phyloP scores from a whole-genome alignment of 441 rosid species.

The Raphanus hybrid region DNA sequence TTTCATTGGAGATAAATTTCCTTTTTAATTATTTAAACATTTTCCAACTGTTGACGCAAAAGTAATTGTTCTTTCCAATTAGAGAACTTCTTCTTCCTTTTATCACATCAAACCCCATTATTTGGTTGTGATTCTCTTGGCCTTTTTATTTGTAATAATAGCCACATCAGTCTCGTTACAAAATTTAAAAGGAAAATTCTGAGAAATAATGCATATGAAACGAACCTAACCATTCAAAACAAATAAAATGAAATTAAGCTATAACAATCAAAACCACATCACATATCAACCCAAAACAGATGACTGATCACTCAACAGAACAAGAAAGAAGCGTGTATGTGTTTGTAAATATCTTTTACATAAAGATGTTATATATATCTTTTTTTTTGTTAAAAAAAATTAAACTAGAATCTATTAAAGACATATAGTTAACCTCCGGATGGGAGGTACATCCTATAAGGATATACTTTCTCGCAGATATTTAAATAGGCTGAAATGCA shows the following conservation, averaged over 20 bases:
- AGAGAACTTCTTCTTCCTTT: constrained; percentile 10
- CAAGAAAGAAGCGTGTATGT: background rate
- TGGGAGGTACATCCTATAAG: too few relatives aligned
- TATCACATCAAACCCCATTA: constrained; percentile 26
- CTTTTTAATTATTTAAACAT: background rate
- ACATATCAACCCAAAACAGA: background rate
- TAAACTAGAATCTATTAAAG: too few relatives aligned
- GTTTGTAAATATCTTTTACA: background rate
- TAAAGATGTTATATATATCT: background rate
- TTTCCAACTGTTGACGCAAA: background rate
- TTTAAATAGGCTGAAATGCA: too few relatives aligned
- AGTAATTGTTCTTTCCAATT: constrained; percentile 15
- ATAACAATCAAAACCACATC: background rate
- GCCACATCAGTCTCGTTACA: constrained; percentile 6
- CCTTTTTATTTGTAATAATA: constrained; percentile 1
- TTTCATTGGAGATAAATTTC: background rate
- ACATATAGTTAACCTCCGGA: too few relatives aligned
- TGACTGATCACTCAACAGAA: background rate
- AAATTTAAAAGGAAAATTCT: background rate
- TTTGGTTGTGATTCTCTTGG: background rate
- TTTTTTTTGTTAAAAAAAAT: too few relatives aligned
- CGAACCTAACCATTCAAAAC: background rate
- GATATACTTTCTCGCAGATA: too few relatives aligned
- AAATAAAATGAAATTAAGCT: background rate
- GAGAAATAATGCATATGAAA: background rate